phyloP scores from a whole-genome alignment of 495 filamentous ascomycete species.

The Penicillium subrubescens region DNA sequence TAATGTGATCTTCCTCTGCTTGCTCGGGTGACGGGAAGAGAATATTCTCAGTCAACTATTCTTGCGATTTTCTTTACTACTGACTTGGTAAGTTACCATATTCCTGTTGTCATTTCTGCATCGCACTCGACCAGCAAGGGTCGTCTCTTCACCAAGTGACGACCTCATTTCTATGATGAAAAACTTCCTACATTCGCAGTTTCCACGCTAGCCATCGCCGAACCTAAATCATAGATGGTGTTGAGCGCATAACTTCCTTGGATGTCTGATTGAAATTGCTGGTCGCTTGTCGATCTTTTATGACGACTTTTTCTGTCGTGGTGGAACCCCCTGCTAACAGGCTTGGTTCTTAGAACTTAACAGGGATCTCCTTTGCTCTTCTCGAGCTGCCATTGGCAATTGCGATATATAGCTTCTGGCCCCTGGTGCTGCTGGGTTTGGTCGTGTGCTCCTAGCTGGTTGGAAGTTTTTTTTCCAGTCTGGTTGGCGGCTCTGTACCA shows the following conservation, averaged over 20 bases:
- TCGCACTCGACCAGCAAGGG: conserved; percentile 23
- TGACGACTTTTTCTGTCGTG: conserved; percentile 2
- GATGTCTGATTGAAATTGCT: conserved; percentile 52
- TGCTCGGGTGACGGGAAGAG: background rate
- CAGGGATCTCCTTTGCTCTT: background rate
- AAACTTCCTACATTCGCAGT: conserved; percentile 56
- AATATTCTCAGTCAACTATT: background rate
- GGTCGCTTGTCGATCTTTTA: conserved; percentile 17
- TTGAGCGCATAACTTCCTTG: conserved; percentile 55
- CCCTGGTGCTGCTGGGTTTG: background rate
- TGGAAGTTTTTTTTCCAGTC: background rate
- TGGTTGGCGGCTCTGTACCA: background rate
- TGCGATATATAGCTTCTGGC: background rate
- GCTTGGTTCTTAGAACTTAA: conserved; percentile 24
- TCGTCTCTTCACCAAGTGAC: background rate
- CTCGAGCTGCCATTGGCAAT: background rate
- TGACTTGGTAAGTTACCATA: conserved; percentile 28
- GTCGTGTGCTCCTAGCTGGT: background rate
- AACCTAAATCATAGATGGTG: conserved; percentile 48
- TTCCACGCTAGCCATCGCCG: conserved; percentile 55
- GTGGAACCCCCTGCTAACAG: conserved; percentile 25
- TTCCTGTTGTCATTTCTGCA: conserved; percentile 12
- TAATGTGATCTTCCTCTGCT: conserved; percentile 16
- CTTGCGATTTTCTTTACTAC: background rate
- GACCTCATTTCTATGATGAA: conserved; percentile 47